These are phyloP conservation scores for Alternaria hordeiaustralica DNA, from an alignment of 2,329 filamentous ascomycete species.

Conservation along the genomic window DNA sequence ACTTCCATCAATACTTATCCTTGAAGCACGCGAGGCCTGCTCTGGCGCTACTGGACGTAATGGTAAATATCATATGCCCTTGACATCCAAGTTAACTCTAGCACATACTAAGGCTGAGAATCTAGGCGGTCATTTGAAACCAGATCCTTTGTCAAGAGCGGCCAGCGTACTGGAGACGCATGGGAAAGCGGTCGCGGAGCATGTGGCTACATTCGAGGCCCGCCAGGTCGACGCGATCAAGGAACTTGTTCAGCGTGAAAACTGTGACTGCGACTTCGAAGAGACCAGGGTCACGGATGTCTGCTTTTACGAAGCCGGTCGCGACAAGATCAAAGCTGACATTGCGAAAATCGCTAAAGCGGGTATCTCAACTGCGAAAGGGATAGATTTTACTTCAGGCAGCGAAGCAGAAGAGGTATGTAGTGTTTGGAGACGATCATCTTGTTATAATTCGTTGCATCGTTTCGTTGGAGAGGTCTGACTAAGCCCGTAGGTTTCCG, in stretches of 20 bases:
- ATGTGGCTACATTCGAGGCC: slow-evolving; percentile 20
- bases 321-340: slow-evolving; percentile 11
- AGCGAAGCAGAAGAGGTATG: slow-evolving; percentile 16
- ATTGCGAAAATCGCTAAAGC: slow-evolving; percentile 6
- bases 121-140: slow-evolving; percentile 19
- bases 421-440: neutral
- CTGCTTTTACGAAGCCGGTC: slow-evolving; percentile 6
- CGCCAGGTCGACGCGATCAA: slow-evolving; percentile 14
- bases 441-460: neutral
- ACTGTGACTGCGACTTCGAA: slow-evolving; percentile 19
- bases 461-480: neutral
- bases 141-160: slow-evolving; percentile 48
- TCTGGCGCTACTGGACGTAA: slow-evolving; percentile 63
- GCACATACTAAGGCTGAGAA: neutral
- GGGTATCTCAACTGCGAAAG: slow-evolving; percentile 12
- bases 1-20: slow-evolving; percentile 22
- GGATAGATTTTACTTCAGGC: slow-evolving; percentile 5
- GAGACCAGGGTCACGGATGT: slow-evolving; percentile 17
- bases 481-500: slow-evolving; percentile 7
- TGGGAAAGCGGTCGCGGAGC: slow-evolving; percentile 15
- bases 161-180: slow-evolving; percentile 13
- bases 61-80: slow-evolving; percentile 45
- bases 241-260: slow-evolving; percentile 12
- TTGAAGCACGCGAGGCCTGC: slow-evolving; percentile 60
- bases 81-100: neutral